Evolutionary conservation across 306 rosid genomes (phyloP).

Genomic region (Lablab purpureus): DNA sequence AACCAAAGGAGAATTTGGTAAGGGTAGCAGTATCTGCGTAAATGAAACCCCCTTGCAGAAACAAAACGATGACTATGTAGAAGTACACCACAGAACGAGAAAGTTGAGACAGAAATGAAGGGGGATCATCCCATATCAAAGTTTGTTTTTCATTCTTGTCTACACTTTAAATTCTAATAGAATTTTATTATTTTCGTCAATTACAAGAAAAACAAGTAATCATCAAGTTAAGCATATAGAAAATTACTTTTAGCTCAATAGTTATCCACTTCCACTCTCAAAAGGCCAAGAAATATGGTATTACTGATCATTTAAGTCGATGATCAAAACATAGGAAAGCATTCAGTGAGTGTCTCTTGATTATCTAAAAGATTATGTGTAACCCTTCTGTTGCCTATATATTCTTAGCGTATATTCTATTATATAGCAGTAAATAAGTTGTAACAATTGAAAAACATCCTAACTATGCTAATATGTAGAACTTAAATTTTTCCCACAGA

Average conservation of each 20-base stretch:
- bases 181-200: slow-evolving; percentile 11
- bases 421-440: neutral
- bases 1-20: slow-evolving; percentile 23
- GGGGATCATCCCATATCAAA: slow-evolving; percentile 12
- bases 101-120: neutral
- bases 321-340: slow-evolving; percentile 7
- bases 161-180: slow-evolving; percentile 6
- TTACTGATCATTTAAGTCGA: neutral
- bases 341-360: neutral
- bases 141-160: slow-evolving; percentile 14
- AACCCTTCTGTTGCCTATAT: neutral
- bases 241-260: slow-evolving; percentile 6
- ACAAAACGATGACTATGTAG: neutral
- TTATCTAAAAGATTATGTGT: neutral
- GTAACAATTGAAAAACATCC: slow-evolving; percentile 14
- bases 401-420: slow-evolving; percentile 4
- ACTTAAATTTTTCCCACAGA: slow-evolving; percentile 23
- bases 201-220: slow-evolving; percentile 5
- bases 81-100: neutral
- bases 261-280: neutral
- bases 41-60: neutral
- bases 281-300: slow-evolving; percentile 24
- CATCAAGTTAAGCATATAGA: slow-evolving; percentile 10
- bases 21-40: slow-evolving; percentile 2
- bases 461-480: slow-evolving; percentile 18